Evolutionary conservation across 176 grass and related monocot genomes (phyloP), one percentile per base, ranked within the genome.

Genomic region (Cenchrus purpureus): DNA sequence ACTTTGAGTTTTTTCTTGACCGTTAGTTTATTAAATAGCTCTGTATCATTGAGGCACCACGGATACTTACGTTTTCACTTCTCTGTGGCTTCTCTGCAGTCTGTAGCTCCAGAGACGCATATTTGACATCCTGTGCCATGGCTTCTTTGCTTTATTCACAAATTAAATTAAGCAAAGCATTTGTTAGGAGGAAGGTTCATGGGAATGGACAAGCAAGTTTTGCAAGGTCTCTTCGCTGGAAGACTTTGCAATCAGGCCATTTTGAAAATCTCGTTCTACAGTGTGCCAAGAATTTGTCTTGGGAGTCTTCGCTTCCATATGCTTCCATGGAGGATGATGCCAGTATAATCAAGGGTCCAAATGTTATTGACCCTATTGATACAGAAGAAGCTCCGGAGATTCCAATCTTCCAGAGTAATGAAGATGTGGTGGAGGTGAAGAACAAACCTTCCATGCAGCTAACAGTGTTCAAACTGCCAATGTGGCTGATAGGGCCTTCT

Each of bases 401-500:
- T 90, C 85, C 93, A 7, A 73, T 92, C 84, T 79, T 91, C 64
- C 91, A 95, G 55, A 82, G 81, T 60, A 87, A 81, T 48, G 69
- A 89, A 70, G 86, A 90, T 85, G 84, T 83, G 31, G 75, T 93
- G n/a, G 89, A 91, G 22, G 79, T 93, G 19, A 81, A 81, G 74
- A 82, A 81, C 37, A 83, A 91, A 37, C 75, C 89, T 19, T 61
- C 87, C 54, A 14, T 63, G 68, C 50, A 61, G 77, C 50, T 45
- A 34, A 34, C 46, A 12, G 34, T 77, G 54, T 85, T 95, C 16
- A 94, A 91, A 87, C 91, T 87, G 80, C 89, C 91, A 20, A 94
- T 98, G 93, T 95, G 96, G 96, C 65, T 98, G 53, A 58, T 98
- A 60, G 96, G 93, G 40, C 96, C 97, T 86, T 92, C 83, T 0